Base-by-base conservation (phyloP, 1,284 basidiomycete species). In the Exobasidium rhododendri region DNA sequence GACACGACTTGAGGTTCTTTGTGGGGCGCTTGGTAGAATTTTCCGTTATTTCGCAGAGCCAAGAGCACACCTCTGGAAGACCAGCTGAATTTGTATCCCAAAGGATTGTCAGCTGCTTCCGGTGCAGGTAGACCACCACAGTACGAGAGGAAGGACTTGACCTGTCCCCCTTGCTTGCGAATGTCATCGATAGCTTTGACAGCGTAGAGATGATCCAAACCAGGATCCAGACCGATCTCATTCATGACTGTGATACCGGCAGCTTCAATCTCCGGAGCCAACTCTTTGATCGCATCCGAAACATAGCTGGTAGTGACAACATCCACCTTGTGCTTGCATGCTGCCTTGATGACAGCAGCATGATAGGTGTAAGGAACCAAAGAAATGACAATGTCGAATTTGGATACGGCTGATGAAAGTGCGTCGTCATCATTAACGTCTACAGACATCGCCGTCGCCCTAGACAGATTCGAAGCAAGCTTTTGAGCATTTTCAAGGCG, bases 41-140 rank as follows among this genome's bases (percentile, higher is more conserved):
- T 88, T 50, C 92, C 96, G 52, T 86, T 85, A 85, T 97, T 98
- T 73, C 94, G 87, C 62, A 97, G 86, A 4, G 94, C 94, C 72
- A 97, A 88, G 57, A 99, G 87, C 52, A 96, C 93, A 63, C 94
- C 96, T 52, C 92, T 89, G 30, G 93, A 92, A 1, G 93, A 96
- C 96, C 96, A 98, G 40, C 92, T 96, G 85, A 98, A 97, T 82
- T 97, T 97, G 88, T 97, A 98, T 30, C 96, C 94, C 64, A 98
- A 88, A 6, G 96, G 94, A 84, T 97, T 98, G 78, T 88, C 87
- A 14, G 92, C 87, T 72, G 89, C 87, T 75, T 92, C 88, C 17
- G 94, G 92, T 1, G 93, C 91, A 60, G 93, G 92, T 45, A 97
- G 88, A 64, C 94, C 96, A 81, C 94, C 93, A 75, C 96, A 98